Evolutionary conservation across 805 yeast species (phyloP), one percentile per base, ranked within the genome.

Genomic region (Lipomyces mesembrius): DNA sequence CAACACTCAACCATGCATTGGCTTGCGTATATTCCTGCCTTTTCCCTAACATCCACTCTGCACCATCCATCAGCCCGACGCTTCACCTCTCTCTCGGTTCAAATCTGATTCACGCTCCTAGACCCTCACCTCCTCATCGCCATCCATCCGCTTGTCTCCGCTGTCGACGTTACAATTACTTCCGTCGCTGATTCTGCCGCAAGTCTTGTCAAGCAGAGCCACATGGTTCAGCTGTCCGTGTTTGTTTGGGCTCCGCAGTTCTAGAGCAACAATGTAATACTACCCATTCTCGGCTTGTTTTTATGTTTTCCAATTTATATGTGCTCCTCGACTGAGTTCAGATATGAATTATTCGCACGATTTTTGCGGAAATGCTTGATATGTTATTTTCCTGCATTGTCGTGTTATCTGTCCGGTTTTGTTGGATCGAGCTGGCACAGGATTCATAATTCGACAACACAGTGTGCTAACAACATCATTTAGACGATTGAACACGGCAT

Each of bases 401-500:
- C 22, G 22, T n/a, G 22, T 43, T 43, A 43, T 43, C 49, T 43
- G 43, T 37, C 32, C 3, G 17, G 43, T 12, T 9, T 12, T 37
- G 43, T 37, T 37, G 43, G 43, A 37, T 37, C 43, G 43, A 37
- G 17, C n/a, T 37, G 4, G 43, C 14, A 0, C 43, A 2, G 43
- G 12, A 12, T 37, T 37, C 43, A 11, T 37, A 43, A 43, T 43
- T 17, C 49, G 11, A 17, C 22, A 43, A 43, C 49, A 43, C 14
- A 3, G 11, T 35, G 22, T n/a, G 49, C 49, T 43, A 17, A 43
- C 49, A n/a, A 43, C 12, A 1, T 17, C n/a, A 6, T 43, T n/a
- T 52, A 52, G 54, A 29, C 58, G 5, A 14, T 51, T 27, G 34
- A 14, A 14, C 20, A n/a, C 35, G 61, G 64, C 34, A 62, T 62